Evolutionary conservation across 768 basidiomycete genomes (phyloP).

Genomic region (Dentipellis fragilis): DNA sequence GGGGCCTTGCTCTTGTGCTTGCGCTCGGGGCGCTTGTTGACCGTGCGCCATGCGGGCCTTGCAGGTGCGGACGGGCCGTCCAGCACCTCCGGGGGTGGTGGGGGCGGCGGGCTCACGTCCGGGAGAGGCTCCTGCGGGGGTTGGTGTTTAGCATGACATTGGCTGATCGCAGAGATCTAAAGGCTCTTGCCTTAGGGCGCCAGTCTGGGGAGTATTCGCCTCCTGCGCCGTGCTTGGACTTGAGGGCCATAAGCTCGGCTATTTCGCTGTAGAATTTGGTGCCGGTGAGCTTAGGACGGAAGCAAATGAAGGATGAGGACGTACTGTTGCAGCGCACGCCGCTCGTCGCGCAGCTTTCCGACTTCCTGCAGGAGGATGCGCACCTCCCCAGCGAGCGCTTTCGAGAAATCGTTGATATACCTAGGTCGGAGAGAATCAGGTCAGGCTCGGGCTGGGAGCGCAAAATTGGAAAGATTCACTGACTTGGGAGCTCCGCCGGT

Average conservation of each 20-base stretch:
- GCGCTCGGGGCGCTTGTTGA: conserved; percentile 44
- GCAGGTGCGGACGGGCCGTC: conserved; percentile 38
- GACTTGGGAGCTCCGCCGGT: no score
- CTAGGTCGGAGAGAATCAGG: conserved; percentile 17
- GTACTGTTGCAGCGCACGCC: conserved; percentile 46
- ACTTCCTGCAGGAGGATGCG: conserved; percentile 52
- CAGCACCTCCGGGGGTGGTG: conserved; percentile 34
- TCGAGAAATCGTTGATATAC: conserved; percentile 53
- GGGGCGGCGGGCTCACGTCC: conserved; percentile 19
- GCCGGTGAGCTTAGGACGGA: background rate
- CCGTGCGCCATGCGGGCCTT: conserved; percentile 65
- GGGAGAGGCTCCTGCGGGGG: conserved; percentile 13
- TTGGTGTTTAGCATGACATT: background rate
- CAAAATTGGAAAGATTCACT: no score
- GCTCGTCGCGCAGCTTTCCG: conserved; percentile 50
- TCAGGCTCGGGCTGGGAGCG: no score
- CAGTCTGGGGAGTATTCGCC: conserved; percentile 74
- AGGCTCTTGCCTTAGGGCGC: conserved; percentile 43
- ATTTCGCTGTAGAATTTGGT: conserved; percentile 48
- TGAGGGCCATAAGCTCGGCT: conserved; percentile 72
- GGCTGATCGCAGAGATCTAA: background rate
- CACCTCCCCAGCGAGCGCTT: conserved; percentile 52
- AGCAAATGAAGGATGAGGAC: conserved; percentile 13
- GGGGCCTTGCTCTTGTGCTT: conserved; percentile 27
- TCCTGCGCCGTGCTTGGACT: conserved; percentile 72